phyloP scores from a whole-genome alignment of 2,329 filamentous ascomycete species.

The Dactylellina cionopaga region DNA sequence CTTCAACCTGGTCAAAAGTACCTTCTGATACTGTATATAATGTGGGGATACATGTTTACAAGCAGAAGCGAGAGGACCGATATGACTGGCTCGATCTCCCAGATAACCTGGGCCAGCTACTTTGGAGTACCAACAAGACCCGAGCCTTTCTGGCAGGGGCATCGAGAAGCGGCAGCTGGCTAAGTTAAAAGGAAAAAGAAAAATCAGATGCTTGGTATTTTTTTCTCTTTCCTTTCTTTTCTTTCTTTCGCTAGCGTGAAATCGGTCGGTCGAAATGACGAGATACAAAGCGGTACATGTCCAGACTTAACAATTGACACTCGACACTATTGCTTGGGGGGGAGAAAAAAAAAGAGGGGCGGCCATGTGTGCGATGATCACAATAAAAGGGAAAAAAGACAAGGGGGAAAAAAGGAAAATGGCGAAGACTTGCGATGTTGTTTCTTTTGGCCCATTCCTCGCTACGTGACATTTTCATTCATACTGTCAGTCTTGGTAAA shows the following conservation, averaged over 20 bases:
- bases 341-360: conserved; percentile 30
- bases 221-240: neutral
- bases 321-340: neutral
- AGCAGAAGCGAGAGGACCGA: conserved; percentile 5
- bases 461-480: too few species aligned
- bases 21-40: conserved; percentile 12
- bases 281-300: conserved; percentile 48
- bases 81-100: conserved; percentile 35
- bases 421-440: too few species aligned
- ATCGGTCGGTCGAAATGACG: conserved; percentile 37
- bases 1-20: conserved; percentile 13
- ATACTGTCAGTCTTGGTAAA: too few species aligned
- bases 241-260: conserved; percentile 11
- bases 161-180: conserved; percentile 46
- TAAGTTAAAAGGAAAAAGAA: conserved; percentile 18
- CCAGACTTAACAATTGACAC: neutral
- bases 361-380: conserved; percentile 46
- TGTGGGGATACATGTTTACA: conserved; percentile 3
- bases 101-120: conserved; percentile 50
- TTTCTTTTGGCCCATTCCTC: too few species aligned
- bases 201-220: neutral
- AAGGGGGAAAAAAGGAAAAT: too few species aligned
- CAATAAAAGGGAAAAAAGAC: conserved; percentile 12
- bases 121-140: conserved; percentile 42
- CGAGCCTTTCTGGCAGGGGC: conserved; percentile 25